These are phyloP conservation scores for Cercospora sp. DNA, from an alignment of 2,329 filamentous ascomycete species.

Conservation along the genomic window DNA sequence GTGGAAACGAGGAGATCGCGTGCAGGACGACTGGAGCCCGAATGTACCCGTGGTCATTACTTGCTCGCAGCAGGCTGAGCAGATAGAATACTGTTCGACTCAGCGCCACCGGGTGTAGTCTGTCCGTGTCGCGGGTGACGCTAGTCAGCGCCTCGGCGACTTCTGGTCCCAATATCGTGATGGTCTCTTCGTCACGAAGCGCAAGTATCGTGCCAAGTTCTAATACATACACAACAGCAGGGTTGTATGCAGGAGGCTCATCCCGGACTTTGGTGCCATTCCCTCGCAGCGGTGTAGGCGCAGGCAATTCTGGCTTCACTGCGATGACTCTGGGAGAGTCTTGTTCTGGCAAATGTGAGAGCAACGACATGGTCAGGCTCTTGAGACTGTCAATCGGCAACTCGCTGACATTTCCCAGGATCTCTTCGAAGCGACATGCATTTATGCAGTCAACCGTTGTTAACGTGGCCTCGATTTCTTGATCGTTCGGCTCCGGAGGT, in stretches of 20 bases:
- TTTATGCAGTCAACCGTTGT: constrained; percentile 93
- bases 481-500: constrained; percentile 93
- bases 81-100: constrained; percentile 86
- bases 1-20: constrained; percentile 82
- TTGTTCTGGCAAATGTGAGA: constrained; percentile 80
- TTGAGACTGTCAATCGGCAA: constrained; percentile 62
- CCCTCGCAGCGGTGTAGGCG: constrained; percentile 57
- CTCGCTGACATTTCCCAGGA: constrained; percentile 78
- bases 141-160: constrained; percentile 79
- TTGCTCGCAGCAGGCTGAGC: constrained; percentile 74
- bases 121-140: constrained; percentile 74
- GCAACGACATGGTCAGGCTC: constrained; percentile 68
- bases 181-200: constrained; percentile 71
- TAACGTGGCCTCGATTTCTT: constrained; percentile 93
- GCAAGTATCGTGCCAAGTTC: constrained; percentile 85
- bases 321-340: constrained; percentile 77
- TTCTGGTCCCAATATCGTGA: constrained; percentile 72
- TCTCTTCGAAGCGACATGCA: constrained; percentile 78
- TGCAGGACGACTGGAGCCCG: constrained; percentile 90
- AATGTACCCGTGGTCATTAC: constrained; percentile 89
- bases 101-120: constrained; percentile 79
- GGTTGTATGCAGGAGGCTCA: constrained; percentile 72
- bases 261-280: constrained; percentile 60
- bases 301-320: constrained; percentile 81
- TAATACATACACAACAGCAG: constrained; percentile 82